These are phyloP conservation scores for Alternaria sp. DNA, from an alignment of 2,329 filamentous ascomycete species.

Conservation along the genomic window DNA sequence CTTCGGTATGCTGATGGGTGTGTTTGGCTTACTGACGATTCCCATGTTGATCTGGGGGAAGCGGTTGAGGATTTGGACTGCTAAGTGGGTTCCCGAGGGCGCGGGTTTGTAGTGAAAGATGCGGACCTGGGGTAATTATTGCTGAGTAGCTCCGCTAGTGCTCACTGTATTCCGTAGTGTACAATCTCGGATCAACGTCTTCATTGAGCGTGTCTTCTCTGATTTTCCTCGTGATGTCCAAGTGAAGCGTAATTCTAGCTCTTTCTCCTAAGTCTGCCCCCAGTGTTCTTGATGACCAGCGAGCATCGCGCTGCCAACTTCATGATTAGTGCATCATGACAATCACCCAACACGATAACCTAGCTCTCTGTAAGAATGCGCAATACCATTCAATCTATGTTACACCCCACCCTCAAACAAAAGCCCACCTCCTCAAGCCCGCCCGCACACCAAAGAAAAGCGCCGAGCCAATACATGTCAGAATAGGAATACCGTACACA, in stretches of 20 bases:
- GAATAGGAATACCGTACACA: conserved; percentile 39
- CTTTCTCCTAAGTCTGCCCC: background rate
- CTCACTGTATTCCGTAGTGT: background rate
- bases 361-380: background rate
- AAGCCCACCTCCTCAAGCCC: conserved; percentile 29
- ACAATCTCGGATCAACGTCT: background rate
- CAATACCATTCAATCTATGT: background rate
- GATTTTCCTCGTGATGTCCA: background rate
- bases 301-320: background rate
- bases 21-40: conserved; percentile 52
- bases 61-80: conserved; percentile 50
- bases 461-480: conserved; percentile 34
- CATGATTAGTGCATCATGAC: background rate
- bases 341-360: background rate
- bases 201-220: background rate
- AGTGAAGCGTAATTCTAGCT: background rate
- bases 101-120: conserved; percentile 12
- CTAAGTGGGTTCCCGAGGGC: conserved; percentile 37
- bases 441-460: conserved; percentile 34
- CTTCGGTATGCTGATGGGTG: conserved; percentile 59
- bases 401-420: conserved; percentile 4
- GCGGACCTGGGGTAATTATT: background rate
- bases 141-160: background rate
- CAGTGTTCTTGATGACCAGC: background rate
- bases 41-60: conserved; percentile 51